These are phyloP conservation scores for Opeltia flavorubescens DNA, from an alignment of 495 filamentous ascomycete species.

Conservation along the genomic window DNA sequence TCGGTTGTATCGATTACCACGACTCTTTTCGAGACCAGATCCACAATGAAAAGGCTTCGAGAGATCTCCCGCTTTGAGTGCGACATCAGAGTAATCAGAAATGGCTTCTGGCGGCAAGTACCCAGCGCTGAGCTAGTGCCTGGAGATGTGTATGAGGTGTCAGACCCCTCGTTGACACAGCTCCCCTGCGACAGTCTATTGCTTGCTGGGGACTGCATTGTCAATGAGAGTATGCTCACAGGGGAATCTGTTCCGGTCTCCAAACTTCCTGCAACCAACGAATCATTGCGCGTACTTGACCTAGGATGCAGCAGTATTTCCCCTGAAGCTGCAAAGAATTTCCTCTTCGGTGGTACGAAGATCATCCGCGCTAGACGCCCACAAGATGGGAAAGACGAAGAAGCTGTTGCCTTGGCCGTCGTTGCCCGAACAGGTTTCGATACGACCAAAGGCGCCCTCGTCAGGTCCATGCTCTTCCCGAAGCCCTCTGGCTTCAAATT, in stretches of 20 bases:
- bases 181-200: constrained; percentile 90
- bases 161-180: constrained; percentile 85
- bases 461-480: constrained; percentile 97
- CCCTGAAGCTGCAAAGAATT: constrained; percentile 68
- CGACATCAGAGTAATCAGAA: constrained; percentile 81
- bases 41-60: constrained; percentile 79
- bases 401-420: constrained; percentile 83
- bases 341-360: constrained; percentile 90
- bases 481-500: constrained; percentile 98
- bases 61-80: constrained; percentile 93
- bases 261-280: constrained; percentile 75
- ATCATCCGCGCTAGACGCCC: constrained; percentile 82
- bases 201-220: constrained; percentile 88
- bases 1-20: constrained; percentile 82
- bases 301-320: constrained; percentile 64
- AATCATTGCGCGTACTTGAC: constrained; percentile 58
- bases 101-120: constrained; percentile 88
- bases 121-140: constrained; percentile 81
- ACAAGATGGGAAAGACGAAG: constrained; percentile 70
- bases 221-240: constrained; percentile 99
- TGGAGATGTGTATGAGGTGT: constrained; percentile 94
- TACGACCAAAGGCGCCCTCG: constrained; percentile 90
- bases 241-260: constrained; percentile 96
- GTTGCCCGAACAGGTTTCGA: constrained; percentile 91
- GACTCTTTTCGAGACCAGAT: constrained; percentile 78